A percentile compares a stretch with the other conserved stretches of the same genome.
These are phyloP conservation scores for Parascedosporium putredinis DNA, from an alignment of 2,329 filamentous ascomycete genomes.

Conservation along the genomic window DNA sequence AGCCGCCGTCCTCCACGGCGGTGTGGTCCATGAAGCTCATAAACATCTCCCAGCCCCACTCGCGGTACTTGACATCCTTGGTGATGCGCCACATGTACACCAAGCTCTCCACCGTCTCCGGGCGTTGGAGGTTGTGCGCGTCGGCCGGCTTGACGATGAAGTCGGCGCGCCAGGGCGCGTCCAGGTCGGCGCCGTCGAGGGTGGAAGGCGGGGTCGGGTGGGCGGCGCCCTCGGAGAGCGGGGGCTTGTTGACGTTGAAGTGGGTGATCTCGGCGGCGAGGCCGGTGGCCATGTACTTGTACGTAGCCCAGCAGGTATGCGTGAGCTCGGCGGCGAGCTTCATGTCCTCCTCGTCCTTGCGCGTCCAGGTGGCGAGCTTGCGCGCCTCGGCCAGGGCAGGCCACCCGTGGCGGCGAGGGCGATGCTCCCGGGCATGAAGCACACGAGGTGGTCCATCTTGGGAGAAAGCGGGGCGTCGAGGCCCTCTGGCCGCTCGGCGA, in stretches of 20 bases:
- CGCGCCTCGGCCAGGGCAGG: conserved; percentile 64
- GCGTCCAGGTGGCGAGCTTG: conserved; percentile 61
- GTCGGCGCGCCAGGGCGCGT: conserved; percentile 58
- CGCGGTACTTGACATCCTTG: conserved; percentile 73
- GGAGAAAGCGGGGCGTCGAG: conserved; percentile 56
- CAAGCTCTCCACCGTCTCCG: conserved; percentile 90
- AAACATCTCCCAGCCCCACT: conserved; percentile 99
- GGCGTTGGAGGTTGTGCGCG: conserved; percentile 83
- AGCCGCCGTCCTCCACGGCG: conserved; percentile 69
- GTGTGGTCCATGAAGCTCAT: conserved; percentile 81
- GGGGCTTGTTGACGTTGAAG: conserved; percentile 66
- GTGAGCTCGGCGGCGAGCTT: conserved; percentile 78
- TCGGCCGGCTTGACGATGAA: conserved; percentile 74
- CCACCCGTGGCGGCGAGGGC: conserved; percentile 80
- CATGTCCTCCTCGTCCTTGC: conserved; percentile 78
- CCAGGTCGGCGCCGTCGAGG: conserved; percentile 6
- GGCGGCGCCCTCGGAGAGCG: conserved; percentile 47
- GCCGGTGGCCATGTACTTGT: conserved; percentile 78
- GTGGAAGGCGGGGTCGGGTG: conserved; percentile 15
- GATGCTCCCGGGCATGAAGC: conserved; percentile 95
- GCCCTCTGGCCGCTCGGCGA: conserved; percentile 75
- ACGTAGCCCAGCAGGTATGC: conserved; percentile 98
- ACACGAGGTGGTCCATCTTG: conserved; percentile 98
- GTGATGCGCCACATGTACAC: conserved; percentile 99
- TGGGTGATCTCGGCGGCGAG: conserved; percentile 93